Evolutionary conservation across 257 asterid species (phyloP), one percentile per base, ranked within the genome.

Genomic region (Solanum rostratum): DNA sequence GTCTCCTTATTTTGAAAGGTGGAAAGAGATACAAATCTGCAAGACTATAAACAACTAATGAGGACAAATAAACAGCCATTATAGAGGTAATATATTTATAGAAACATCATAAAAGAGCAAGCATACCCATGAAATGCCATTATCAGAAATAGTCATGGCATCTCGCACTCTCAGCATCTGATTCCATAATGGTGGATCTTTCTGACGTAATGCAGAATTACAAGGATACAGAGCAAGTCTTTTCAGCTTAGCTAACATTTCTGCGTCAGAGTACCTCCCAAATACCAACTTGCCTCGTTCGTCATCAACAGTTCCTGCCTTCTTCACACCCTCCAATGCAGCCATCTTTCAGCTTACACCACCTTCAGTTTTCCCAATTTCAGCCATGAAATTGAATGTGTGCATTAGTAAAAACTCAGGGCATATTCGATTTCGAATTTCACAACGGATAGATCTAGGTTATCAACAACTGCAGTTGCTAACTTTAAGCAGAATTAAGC

Each of bases 161-260:
- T 92, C 90, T 88, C 97, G 85, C 59, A 91, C 84, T 84, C 85
- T 85, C 60, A 90, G 86, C 85, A 91, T 88, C 88, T 92, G 97
- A 85, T 88, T 86, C 89, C 88, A 86, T 87, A 95, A 85, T 24
- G 93, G 91, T 80, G 45, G 90, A 85, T 88, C 83, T 69, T 89
- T 90, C 76, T 87, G 83, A 69, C 3, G 76, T 14, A 90, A 84
- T 81, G 80, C 85, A 57, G 88, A 88, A 84, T 85, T 79, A 84
- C 92, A 89, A 83, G 97, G 98, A 88, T 92, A 92, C 79, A 89
- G 7, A 60, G 98, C 95, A 49, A 95, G 88, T 82, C 30, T 84
- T 88, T 91, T 93, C 80, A 95, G 87, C 89, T 80, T 87, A 87
- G 90, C 79, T 62, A 95, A 76, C 94, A 92, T 69, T 86, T 91